These are phyloP conservation scores for Quercus lobata DNA, from an alignment of 331 rosid species.

Conservation along the genomic window DNA sequence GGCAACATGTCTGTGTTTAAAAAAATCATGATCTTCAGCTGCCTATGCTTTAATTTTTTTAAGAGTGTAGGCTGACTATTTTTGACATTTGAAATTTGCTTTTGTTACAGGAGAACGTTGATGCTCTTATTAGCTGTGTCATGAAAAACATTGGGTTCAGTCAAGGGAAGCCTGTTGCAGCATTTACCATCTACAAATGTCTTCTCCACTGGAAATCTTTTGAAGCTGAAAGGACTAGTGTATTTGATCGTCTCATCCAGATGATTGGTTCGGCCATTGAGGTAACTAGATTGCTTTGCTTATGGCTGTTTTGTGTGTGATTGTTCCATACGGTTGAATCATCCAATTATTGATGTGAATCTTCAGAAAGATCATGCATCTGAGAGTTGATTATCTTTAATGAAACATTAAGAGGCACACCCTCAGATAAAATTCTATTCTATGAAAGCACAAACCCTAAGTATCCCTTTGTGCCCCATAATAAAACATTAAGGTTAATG, in stretches of 20 bases:
- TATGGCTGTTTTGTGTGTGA: not conserved
- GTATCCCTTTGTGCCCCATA: not conserved
- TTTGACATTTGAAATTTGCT: constrained; percentile 20
- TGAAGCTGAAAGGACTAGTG: constrained; percentile 99
- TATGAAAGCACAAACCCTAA: not conserved
- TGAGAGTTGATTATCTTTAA: not conserved
- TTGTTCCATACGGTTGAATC: not conserved
- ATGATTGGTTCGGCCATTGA: constrained; percentile 98
- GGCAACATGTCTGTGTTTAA: constrained; percentile 75
- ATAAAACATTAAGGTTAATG: not conserved
- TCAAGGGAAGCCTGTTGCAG: constrained; percentile 96
- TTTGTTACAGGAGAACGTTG: constrained; percentile 80
- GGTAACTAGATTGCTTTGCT: constrained; percentile 41
- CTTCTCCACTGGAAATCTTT: constrained; percentile 99
- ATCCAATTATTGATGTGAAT: not conserved
- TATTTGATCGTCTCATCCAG: constrained; percentile 98
- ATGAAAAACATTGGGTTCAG: constrained; percentile 75
- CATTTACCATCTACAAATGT: constrained; percentile 92
- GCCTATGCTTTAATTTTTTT: not conserved
- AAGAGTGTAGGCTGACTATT: not conserved
- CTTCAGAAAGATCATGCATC: not conserved
- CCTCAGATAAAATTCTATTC: not conserved
- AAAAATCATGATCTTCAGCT: constrained; percentile 4
- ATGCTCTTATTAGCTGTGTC: constrained; percentile 86
- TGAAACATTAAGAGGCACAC: not conserved